These are phyloP conservation scores for Umbilicus rupestris DNA, from an alignment of 164 flowering plant species.

Conservation along the genomic window DNA sequence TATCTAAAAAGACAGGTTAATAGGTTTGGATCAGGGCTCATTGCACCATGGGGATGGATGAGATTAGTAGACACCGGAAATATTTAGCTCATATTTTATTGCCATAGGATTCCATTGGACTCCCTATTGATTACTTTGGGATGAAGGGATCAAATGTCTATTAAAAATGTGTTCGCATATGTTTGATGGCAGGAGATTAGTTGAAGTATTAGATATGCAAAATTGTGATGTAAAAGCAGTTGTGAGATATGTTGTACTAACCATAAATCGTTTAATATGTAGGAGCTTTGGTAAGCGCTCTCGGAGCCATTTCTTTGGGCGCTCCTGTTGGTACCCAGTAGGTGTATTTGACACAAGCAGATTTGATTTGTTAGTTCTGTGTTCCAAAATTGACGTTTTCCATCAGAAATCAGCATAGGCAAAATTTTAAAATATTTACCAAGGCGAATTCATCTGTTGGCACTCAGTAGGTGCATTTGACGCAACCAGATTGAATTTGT, in stretches of 20 bases:
- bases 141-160: neutral
- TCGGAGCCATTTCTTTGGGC: conserved; percentile 78
- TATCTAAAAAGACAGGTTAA: no score
- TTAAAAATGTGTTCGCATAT: neutral
- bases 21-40: no score
- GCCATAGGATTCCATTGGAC: neutral
- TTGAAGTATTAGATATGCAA: neutral
- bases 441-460: no score
- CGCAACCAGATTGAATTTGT: neutral
- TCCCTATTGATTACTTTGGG: neutral
- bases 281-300: conserved; percentile 71
- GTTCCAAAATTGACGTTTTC: no score
- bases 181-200: neutral
- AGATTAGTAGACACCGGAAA: no score
- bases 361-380: neutral
- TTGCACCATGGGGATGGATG: no score
- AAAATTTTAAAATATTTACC: no score
- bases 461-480: neutral
- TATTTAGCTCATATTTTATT: no score
- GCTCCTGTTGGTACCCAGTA: conserved; percentile 78
- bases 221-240: neutral
- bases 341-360: conserved; percentile 17
- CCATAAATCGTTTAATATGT: conserved; percentile 7
- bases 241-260: neutral
- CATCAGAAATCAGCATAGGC: no score